Evolutionary conservation across 139 green algal species (phyloP).

Genomic region (Volvox reticuliferus): DNA sequence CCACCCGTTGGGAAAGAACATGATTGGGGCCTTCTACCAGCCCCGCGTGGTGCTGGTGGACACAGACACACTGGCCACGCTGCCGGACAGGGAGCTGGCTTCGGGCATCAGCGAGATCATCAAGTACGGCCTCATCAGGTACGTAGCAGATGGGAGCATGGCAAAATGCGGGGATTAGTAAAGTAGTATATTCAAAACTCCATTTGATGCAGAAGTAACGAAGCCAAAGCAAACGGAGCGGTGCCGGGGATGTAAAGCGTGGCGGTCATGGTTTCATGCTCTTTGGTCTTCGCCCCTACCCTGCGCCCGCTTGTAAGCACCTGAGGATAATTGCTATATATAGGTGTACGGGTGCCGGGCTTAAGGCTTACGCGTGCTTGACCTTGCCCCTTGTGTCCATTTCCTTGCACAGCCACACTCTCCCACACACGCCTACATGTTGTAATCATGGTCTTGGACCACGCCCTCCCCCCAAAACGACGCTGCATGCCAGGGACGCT

Average conservation of each 20-base stretch:
- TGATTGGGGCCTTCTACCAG: constrained; percentile 99
- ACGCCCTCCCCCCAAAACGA: neutral
- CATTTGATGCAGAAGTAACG: no score
- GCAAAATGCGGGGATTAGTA: no score
- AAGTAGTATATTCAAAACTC: no score
- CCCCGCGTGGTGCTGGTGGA: constrained; percentile 94
- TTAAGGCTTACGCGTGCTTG: no score
- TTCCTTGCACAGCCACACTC: neutral
- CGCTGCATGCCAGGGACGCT: constrained; percentile 74
- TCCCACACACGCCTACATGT: neutral
- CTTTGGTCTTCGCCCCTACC: no score
- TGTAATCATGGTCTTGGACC: neutral
- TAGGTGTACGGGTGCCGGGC: no score
- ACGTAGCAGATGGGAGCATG: neutral
- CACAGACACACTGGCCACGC: constrained; percentile 87
- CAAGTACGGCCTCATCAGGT: constrained; percentile 97
- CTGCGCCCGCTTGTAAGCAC: no score
- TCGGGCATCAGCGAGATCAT: constrained; percentile 97
- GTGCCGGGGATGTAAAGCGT: no score
- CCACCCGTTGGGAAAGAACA: constrained; percentile 99
- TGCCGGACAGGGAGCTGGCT: constrained; percentile 94
- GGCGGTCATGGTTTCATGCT: no score
- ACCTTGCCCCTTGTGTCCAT: no score
- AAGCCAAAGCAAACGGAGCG: no score
- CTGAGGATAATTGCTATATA: no score